Evolutionary conservation across 1,139 yeast species (phyloP), one percentile per base, ranked within the genome.

Genomic region (Kodamaea plutei): DNA sequence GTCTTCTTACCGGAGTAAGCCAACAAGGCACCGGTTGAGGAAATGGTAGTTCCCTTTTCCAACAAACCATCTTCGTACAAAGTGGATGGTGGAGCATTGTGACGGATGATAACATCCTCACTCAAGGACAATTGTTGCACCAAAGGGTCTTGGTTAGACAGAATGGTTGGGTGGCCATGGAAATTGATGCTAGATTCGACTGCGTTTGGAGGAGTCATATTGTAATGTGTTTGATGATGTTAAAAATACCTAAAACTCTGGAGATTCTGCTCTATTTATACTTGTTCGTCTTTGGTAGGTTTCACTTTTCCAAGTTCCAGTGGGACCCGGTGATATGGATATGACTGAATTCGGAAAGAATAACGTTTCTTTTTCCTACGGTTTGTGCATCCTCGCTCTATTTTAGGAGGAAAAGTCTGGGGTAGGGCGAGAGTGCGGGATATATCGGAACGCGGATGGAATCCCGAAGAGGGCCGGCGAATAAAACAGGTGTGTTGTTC

Each of bases 1-100:
- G 97, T 91, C 71, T 91, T 91, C 50, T 77, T 72, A 56, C 98
- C 98, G 18, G 96, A 87, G 66, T 80, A 88, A 35, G 98, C 97
- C 66, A 91, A 83, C 47, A 91, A 73, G 34, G 97, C 96, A 58
- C 98, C 98, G 33, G 95, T 76, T 27, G 95, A 81, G 15, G 95
- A 81, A 50, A 91, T 84, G 37, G 95, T 89, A 30, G 97, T 89
- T 40, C 95, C 93, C 50, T 75, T 76, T 65, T 91, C 98, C 39
- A 75, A 73, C 44, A 91, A 74, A 44, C 95, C 97, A 60, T 91
- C 98, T 63, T 91, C 97, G 67, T 91, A 91, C 45, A 91, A 73
- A 34, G 87, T 76, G 46, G 97, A 95, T 26, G 91, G 87, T 26
- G 96, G 85, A 36, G 97, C 88, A 58, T 91, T 91, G 71, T 91